Conservation (phyloP, 495 filamentous ascomycete species). For the Penicillium angulare region DNA sequence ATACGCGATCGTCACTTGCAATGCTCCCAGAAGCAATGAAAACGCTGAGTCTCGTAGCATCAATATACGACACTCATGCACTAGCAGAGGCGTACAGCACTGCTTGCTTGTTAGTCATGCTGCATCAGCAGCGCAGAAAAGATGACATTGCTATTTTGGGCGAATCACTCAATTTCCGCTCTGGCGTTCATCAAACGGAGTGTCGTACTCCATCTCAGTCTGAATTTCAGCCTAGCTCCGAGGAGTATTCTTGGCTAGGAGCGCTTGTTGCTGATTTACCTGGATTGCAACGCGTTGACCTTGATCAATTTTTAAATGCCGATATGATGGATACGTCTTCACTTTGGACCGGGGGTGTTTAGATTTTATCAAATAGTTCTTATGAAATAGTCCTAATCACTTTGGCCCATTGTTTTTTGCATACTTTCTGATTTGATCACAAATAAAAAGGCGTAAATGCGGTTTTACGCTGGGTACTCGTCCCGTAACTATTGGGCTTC, state of each 20-base stretch:
- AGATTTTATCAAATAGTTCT: neutral
- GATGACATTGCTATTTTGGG: conserved; percentile 28
- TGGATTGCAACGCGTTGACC: conserved; percentile 32
- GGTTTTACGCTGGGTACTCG: too few species aligned
- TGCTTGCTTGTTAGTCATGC: conserved; percentile 36
- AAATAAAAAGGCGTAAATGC: too few species aligned
- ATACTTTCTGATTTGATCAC: neutral
- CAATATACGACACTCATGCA: conserved; percentile 39
- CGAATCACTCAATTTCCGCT: conserved; percentile 15
- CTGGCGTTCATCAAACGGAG: conserved; percentile 7
- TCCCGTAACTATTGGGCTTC: too few species aligned
- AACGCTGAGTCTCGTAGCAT: conserved; percentile 40
- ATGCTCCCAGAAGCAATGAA: conserved; percentile 47
- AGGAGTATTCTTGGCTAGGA: conserved; percentile 35
- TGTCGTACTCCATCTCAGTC: conserved; percentile 8
- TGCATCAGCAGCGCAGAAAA: conserved; percentile 37
- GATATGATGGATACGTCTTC: conserved; percentile 25
- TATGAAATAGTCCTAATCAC: neutral
- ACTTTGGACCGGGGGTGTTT: conserved; percentile 1
- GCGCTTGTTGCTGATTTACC: conserved; percentile 40
- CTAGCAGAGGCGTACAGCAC: conserved; percentile 50
- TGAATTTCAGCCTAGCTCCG: conserved; percentile 17
- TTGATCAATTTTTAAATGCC: conserved; percentile 32
- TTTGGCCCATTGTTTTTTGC: too few species aligned
- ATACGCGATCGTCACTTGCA: conserved; percentile 40